Conservation (phyloP, 2,329 filamentous ascomycete genomes). For the Boeremia lycopersici region DNA sequence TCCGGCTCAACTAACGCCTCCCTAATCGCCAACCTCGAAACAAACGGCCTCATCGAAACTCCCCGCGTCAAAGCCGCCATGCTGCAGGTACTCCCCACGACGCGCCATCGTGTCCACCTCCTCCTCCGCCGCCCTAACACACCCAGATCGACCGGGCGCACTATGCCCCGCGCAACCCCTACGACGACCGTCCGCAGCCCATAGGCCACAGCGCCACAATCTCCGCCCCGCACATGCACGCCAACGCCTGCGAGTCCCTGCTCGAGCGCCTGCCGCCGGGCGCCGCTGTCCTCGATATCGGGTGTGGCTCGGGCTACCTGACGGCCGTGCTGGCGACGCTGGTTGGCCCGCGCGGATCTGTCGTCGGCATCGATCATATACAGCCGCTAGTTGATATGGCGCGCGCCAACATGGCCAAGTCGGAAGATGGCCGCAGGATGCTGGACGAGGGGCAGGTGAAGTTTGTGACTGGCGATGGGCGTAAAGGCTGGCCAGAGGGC, state of each 20-base stretch:
- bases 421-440: slow-evolving; percentile 57
- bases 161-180: slow-evolving; percentile 75
- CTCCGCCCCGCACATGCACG: slow-evolving; percentile 76
- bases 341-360: slow-evolving; percentile 57
- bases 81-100: slow-evolving; percentile 60
- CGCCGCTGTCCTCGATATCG: slow-evolving; percentile 56
- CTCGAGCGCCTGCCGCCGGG: slow-evolving; percentile 62
- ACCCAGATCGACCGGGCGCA: slow-evolving; percentile 82
- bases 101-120: slow-evolving; percentile 4
- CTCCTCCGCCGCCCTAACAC: slow-evolving; percentile 1
- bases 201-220: slow-evolving; percentile 74
- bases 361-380: slow-evolving; percentile 59
- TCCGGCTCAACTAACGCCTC: slow-evolving; percentile 75
- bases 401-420: slow-evolving; percentile 52
- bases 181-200: slow-evolving; percentile 72
- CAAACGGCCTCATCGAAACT: slow-evolving; percentile 74
- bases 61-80: slow-evolving; percentile 79
- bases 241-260: slow-evolving; percentile 67
- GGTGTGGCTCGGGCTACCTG: slow-evolving; percentile 69
- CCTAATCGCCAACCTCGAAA: slow-evolving; percentile 78
- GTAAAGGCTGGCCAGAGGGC: slow-evolving; percentile 54
- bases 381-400: slow-evolving; percentile 53
- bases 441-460: slow-evolving; percentile 68
- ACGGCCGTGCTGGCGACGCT: slow-evolving; percentile 87
- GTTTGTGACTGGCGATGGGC: slow-evolving; percentile 75